Conservation (phyloP, 164 flowering plant species). For the Akebia trifoliata region DNA sequence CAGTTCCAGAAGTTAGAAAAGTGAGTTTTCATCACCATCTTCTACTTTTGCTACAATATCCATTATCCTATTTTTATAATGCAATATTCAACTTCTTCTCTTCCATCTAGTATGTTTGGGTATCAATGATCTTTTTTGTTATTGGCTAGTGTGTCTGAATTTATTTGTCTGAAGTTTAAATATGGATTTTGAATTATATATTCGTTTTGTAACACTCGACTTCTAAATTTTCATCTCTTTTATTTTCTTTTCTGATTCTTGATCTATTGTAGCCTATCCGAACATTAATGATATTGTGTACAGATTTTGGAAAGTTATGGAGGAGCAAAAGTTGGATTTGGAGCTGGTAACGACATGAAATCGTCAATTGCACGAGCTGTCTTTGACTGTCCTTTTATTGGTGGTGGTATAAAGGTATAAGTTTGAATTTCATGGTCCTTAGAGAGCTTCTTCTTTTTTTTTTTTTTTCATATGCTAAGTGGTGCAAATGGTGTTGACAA, state of each 20-base stretch:
- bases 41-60: slow-evolving; percentile 1
- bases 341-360: slow-evolving; percentile 54
- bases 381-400: slow-evolving; percentile 80
- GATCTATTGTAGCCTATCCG: background rate
- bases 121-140: background rate
- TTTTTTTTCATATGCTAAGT: no score
- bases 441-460: no score
- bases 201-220: background rate
- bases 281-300: slow-evolving; percentile 16
- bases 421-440: background rate
- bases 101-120: background rate
- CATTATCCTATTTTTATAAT: background rate
- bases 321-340: slow-evolving; percentile 85
- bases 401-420: slow-evolving; percentile 55
- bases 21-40: slow-evolving; percentile 36
- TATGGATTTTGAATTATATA: background rate
- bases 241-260: background rate
- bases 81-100: background rate
- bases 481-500: no score
- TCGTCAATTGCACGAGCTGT: slow-evolving; percentile 63
- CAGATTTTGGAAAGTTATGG: slow-evolving; percentile 59
- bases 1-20: slow-evolving; percentile 37
- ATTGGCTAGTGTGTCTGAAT: background rate
- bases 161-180: background rate
- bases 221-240: background rate